phyloP scores from a whole-genome alignment of 2,329 filamentous ascomycete genomes.

The Sclerotinia minor region DNA sequence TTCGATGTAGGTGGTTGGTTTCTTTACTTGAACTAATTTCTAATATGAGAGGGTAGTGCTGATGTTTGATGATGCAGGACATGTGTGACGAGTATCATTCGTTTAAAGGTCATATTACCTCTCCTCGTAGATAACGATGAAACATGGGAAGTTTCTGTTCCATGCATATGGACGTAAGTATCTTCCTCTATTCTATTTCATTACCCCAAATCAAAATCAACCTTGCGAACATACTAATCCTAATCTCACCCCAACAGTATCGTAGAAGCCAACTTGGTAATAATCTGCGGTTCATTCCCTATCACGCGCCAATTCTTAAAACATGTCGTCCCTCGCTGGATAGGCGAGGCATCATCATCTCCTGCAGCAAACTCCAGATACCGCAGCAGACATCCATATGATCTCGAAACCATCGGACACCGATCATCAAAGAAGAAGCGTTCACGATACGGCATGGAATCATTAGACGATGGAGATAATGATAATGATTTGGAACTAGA shows the following conservation, averaged over 20 bases:
- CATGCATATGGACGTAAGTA: constrained; percentile 14
- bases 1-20: constrained; percentile 3
- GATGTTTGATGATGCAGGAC: not conserved
- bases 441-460: not conserved
- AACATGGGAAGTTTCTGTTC: constrained; percentile 17
- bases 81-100: constrained; percentile 14
- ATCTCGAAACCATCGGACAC: constrained; percentile 20
- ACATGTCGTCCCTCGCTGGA: constrained; percentile 10
- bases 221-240: not conserved
- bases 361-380: not conserved
- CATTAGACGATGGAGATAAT: not conserved
- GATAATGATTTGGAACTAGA: constrained; percentile 2
- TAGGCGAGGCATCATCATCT: not conserved
- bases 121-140: constrained; percentile 1
- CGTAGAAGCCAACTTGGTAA: constrained; percentile 23
- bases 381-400: not conserved
- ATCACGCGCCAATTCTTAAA: constrained; percentile 15
- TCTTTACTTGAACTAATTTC: not conserved
- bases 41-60: not conserved
- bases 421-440: constrained; percentile 14
- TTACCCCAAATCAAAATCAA: not conserved
- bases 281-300: constrained; percentile 23
- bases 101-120: constrained; percentile 12
- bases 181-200: not conserved
- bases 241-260: not conserved